These are phyloP conservation scores for Grosmannia clavigera DNA, from an alignment of 2,329 filamentous ascomycete genomes.

Conservation along the genomic window DNA sequence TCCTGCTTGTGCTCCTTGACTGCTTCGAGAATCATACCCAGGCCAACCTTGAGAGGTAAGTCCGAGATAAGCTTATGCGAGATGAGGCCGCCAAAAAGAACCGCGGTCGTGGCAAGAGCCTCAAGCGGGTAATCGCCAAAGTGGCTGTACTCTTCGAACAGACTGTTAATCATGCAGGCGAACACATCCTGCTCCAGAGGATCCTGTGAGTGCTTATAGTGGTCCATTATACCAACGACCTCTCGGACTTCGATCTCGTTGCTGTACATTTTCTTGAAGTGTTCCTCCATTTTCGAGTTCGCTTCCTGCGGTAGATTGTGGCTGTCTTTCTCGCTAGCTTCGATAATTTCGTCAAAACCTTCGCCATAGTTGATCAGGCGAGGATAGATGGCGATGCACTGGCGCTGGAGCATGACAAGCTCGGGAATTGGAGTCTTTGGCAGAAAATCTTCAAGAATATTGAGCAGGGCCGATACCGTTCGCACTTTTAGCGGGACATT, in stretches of 20 bases:
- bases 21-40: conserved; percentile 95
- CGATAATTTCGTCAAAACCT: conserved; percentile 82
- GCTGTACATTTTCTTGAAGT: conserved; percentile 97
- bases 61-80: conserved; percentile 84
- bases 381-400: conserved; percentile 86
- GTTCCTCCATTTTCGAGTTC: conserved; percentile 87
- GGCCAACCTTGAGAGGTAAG: conserved; percentile 81
- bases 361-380: conserved; percentile 93
- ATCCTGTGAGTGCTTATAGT: conserved; percentile 79
- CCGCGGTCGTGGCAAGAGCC: conserved; percentile 86
- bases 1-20: conserved; percentile 75
- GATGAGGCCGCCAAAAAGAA: conserved; percentile 93
- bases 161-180: conserved; percentile 93
- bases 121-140: conserved; percentile 95
- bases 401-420: conserved; percentile 68
- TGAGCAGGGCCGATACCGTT: conserved; percentile 69
- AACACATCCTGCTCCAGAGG: conserved; percentile 86
- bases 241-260: conserved; percentile 76
- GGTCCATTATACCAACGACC: conserved; percentile 71
- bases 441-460: conserved; percentile 62
- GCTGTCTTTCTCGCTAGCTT: conserved; percentile 68
- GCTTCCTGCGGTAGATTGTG: conserved; percentile 69
- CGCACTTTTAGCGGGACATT: conserved; percentile 72
- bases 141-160: conserved; percentile 95
- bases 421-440: conserved; percentile 51